phyloP scores from a whole-genome alignment of 139 green algal genomes.

The Chlorella sp. region DNA sequence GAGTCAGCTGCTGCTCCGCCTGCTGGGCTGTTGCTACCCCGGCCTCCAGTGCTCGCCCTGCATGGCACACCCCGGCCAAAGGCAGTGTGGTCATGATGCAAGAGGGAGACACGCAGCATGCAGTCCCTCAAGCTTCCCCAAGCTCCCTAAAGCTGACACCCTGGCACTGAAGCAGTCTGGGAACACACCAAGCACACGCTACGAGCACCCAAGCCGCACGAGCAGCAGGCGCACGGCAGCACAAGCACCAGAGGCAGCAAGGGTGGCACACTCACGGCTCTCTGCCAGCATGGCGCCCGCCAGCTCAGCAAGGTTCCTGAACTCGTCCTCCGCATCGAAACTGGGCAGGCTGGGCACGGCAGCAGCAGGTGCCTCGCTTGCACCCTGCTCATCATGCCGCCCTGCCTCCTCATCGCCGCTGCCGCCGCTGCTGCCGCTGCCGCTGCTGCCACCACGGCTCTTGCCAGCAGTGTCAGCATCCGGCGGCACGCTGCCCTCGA shows the following conservation, averaged over 20 bases:
- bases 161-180: no score
- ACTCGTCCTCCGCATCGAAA: conserved; percentile 13
- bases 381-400: not conserved
- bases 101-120: not conserved
- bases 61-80: not conserved
- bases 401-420: not conserved
- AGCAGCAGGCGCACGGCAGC: not conserved
- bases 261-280: conserved; percentile 7
- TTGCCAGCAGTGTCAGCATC: not conserved
- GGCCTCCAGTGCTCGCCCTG: not conserved
- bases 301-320: conserved; percentile 12
- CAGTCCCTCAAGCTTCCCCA: not conserved
- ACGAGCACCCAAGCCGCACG: not conserved
- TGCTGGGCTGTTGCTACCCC: not conserved
- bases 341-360: not conserved
- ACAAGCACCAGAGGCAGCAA: not conserved
- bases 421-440: not conserved
- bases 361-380: not conserved
- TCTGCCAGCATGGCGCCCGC: not conserved
- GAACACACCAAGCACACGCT: not conserved
- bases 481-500: not conserved
- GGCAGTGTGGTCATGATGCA: not conserved
- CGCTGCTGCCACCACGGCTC: not conserved
- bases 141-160: no score
- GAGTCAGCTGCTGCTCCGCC: not conserved